These are phyloP conservation scores for Diaporthe caulivora DNA, from an alignment of 2,329 filamentous ascomycete species.

Conservation along the genomic window DNA sequence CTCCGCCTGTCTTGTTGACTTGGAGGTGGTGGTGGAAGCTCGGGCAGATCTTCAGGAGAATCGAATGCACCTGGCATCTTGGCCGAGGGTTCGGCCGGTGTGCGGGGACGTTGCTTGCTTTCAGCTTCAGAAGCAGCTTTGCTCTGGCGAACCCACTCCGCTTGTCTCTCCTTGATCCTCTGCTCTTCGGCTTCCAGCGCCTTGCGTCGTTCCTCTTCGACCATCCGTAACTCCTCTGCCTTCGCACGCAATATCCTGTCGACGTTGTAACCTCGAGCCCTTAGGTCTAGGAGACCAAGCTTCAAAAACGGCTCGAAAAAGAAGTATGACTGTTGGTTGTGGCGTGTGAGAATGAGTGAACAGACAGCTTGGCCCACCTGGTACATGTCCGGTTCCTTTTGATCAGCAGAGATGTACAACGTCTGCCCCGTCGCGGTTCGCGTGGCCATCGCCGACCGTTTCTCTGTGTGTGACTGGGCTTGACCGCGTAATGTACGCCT, in stretches of 20 bases:
- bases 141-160: constrained; percentile 61
- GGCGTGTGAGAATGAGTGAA: constrained; percentile 81
- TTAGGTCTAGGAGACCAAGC: constrained; percentile 83
- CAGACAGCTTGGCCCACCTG: constrained; percentile 92
- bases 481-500: constrained; percentile 81
- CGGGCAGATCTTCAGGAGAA: constrained; percentile 66
- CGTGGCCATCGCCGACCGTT: constrained; percentile 78
- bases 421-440: constrained; percentile 68
- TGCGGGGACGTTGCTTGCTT: constrained; percentile 57
- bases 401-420: constrained; percentile 79
- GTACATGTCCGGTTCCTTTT: constrained; percentile 80
- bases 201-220: constrained; percentile 83
- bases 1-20: constrained; percentile 56
- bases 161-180: constrained; percentile 69
- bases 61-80: constrained; percentile 86
- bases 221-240: constrained; percentile 87
- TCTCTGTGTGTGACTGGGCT: constrained; percentile 77
- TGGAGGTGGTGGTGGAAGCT: constrained; percentile 43
- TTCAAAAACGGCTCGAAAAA: constrained; percentile 93
- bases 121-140: constrained; percentile 55
- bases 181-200: constrained; percentile 80
- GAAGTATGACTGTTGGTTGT: constrained; percentile 89
- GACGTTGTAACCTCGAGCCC: constrained; percentile 94
- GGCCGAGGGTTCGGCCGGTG: constrained; percentile 79
- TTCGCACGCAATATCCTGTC: constrained; percentile 92